Evolutionary conservation across 345 rosid genomes (phyloP).

Genomic region (Turritis glabra): DNA sequence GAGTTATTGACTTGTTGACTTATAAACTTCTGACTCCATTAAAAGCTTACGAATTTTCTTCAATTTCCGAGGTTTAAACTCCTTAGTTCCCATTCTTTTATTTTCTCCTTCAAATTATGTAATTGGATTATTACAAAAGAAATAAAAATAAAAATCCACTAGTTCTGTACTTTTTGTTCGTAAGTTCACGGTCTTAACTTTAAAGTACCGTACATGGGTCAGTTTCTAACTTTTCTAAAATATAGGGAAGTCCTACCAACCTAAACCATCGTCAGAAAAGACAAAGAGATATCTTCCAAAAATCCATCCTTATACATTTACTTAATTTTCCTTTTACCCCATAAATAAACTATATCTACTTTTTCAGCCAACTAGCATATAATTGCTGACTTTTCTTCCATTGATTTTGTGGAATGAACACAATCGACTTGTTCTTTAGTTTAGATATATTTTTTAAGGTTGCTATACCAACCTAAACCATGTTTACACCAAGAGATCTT

Average conservation of each 20-base stretch:
- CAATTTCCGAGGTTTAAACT: not conserved
- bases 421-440: constrained; percentile 15
- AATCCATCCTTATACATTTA: not conserved
- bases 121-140: not conserved
- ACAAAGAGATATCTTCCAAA: not conserved
- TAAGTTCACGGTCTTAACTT: constrained; percentile 6
- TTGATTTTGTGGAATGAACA: not conserved
- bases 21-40: not conserved
- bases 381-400: not conserved
- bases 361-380: not conserved
- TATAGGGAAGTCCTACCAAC: constrained; percentile 22
- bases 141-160: not conserved
- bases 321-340: not conserved
- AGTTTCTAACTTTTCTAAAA: constrained; percentile 32
- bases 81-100: not conserved
- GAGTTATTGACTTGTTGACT: constrained; percentile 21
- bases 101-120: not conserved
- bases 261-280: not conserved
- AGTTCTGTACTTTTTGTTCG: constrained; percentile 1
- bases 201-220: constrained; percentile 16
- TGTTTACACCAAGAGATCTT: not conserved
- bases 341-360: not conserved
- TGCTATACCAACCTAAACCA: constrained; percentile 22
- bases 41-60: constrained; percentile 6
- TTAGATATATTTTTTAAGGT: not conserved